A percentile compares a stretch with the other conserved stretches of the same genome.
These are phyloP conservation scores for Globisporangium rhizosaccharum DNA, from an alignment of 352 stramenopile genomes.

Conservation along the genomic window DNA sequence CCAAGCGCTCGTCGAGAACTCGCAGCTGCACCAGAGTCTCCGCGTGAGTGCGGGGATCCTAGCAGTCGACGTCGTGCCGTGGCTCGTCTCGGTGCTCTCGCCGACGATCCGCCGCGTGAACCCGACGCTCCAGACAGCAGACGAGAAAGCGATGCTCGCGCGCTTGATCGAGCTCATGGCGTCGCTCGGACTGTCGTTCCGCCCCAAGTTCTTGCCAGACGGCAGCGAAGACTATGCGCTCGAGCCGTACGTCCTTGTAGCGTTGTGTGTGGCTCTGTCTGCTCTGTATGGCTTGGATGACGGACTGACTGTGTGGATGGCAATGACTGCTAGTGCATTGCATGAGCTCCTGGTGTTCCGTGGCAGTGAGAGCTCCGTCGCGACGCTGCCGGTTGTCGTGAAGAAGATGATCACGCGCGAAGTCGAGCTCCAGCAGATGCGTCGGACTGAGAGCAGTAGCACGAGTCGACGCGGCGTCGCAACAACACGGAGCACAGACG, in stretches of 20 bases:
- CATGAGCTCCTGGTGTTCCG: slow-evolving; percentile 69
- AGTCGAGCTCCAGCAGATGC: slow-evolving; percentile 77
- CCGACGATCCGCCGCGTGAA: slow-evolving; percentile 60
- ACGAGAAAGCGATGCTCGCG: slow-evolving; percentile 63
- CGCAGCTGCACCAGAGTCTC: slow-evolving; percentile 50
- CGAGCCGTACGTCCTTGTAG: slow-evolving; percentile 55
- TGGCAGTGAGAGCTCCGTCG: slow-evolving; percentile 22
- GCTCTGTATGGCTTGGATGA: not conserved
- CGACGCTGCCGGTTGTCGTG: slow-evolving; percentile 50
- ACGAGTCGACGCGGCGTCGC: not conserved
- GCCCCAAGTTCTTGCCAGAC: slow-evolving; percentile 58
- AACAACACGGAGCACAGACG: not conserved
- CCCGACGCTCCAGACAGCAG: slow-evolving; percentile 43
- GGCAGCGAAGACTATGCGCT: slow-evolving; percentile 65
- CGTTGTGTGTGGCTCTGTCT: not conserved
- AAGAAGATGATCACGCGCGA: slow-evolving; percentile 79
- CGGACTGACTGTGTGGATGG: not conserved
- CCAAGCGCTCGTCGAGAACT: slow-evolving; percentile 53
- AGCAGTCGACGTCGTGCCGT: slow-evolving; percentile 71
- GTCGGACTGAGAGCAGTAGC: slow-evolving; percentile 40
- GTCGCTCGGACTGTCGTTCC: slow-evolving; percentile 72
- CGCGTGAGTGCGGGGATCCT: slow-evolving; percentile 54
- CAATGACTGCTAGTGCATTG: slow-evolving; percentile 29
- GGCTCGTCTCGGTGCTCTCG: slow-evolving; percentile 57
- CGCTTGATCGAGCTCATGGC: slow-evolving; percentile 74